Evolutionary conservation across 441 rosid genomes (phyloP).

Genomic region (Aquilaria agallochum): DNA sequence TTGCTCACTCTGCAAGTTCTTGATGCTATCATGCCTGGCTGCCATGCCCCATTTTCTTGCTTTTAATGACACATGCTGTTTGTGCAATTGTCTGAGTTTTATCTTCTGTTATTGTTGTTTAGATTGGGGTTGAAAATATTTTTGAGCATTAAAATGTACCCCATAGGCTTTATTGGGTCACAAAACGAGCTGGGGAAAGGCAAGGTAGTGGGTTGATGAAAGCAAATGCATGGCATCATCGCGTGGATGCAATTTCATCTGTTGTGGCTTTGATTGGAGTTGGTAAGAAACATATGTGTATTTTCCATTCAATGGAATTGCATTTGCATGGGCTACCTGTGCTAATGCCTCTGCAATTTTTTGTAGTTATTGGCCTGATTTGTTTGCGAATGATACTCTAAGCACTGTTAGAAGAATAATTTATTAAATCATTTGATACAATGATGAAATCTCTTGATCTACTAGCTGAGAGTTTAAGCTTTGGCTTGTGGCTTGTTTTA

Average conservation of each 20-base stretch:
- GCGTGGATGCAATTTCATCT: slow-evolving; percentile 92
- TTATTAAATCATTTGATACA: no score
- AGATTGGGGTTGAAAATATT: no score
- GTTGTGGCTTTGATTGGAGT: slow-evolving; percentile 89
- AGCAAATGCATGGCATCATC: slow-evolving; percentile 99
- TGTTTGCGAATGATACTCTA: not conserved
- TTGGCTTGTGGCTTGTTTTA: not conserved
- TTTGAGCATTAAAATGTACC: no score
- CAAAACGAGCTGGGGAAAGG: slow-evolving; percentile 86
- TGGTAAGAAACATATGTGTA: slow-evolving; percentile 44
- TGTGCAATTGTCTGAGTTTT: no score
- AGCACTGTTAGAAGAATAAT: no score
- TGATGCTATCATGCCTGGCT: no score
- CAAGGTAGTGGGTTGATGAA: slow-evolving; percentile 93
- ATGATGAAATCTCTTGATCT: not conserved
- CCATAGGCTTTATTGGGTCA: slow-evolving; percentile 85
- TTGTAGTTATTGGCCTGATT: not conserved
- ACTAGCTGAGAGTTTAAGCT: not conserved
- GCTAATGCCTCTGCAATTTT: not conserved
- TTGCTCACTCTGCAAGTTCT: no score
- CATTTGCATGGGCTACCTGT: not conserved
- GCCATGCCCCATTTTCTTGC: not conserved
- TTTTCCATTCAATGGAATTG: slow-evolving; percentile 5
- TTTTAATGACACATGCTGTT: not conserved
- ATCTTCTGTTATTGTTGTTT: no score